Percentiles rank a stretch among this genome's conserved stretches.
phyloP scores from a whole-genome alignment of 805 yeast species.

The Suhomyces emberorum region DNA sequence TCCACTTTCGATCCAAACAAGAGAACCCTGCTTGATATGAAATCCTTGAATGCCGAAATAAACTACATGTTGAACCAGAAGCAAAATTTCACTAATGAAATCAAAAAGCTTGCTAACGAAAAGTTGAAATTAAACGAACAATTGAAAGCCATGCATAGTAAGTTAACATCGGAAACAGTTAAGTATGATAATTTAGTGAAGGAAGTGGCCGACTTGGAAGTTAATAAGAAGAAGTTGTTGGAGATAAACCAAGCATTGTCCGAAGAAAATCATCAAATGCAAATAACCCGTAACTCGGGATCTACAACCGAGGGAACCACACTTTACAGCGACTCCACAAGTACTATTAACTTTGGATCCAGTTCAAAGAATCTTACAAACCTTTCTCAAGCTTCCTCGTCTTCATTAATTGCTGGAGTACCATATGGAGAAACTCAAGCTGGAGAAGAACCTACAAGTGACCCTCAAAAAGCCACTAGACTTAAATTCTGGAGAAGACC shows the following conservation, averaged over 20 bases:
- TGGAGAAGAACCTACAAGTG: constrained; percentile 17
- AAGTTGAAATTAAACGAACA: constrained; percentile 28
- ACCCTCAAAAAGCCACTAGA: constrained; percentile 41
- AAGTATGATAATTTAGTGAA: constrained; percentile 42
- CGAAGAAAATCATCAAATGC: constrained; percentile 20
- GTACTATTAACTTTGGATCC: constrained; percentile 1
- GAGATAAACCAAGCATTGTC: constrained; percentile 22
- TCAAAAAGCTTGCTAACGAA: constrained; percentile 26
- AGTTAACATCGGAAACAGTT: constrained; percentile 38
- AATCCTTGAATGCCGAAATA: constrained; percentile 38
- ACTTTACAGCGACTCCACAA: constrained; percentile 1
- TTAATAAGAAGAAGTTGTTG: constrained; percentile 43
- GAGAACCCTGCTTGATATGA: constrained; percentile 37
- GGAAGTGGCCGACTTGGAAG: constrained; percentile 51
- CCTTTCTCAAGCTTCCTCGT: neutral
- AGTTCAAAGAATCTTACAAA: neutral
- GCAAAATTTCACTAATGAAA: constrained; percentile 22
- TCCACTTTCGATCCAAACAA: constrained; percentile 14
- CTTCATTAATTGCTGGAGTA: constrained; percentile 10
- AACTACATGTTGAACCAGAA: constrained; percentile 29
- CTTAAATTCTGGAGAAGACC: constrained; percentile 46
- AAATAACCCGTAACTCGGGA: constrained; percentile 4
- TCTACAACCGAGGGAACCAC: constrained; percentile 2
- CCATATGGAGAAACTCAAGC: constrained; percentile 9
- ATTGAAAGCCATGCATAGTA: constrained; percentile 39